Evolutionary conservation across 192 early-diverging fungal species (phyloP).

Genomic region (Backusella australiensis): DNA sequence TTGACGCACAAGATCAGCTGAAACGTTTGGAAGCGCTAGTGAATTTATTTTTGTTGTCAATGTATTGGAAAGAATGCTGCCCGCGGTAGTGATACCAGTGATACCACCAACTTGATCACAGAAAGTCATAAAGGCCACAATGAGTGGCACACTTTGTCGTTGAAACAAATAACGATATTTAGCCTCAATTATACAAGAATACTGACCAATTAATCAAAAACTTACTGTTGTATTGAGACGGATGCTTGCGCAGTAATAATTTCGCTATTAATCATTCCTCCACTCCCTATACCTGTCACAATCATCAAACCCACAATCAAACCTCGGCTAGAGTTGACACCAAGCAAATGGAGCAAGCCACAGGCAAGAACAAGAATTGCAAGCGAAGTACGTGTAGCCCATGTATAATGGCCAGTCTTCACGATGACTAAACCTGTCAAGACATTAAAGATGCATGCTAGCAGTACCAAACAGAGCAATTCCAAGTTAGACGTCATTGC

Average conservation of each 20-base stretch:
- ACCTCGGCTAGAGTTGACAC: slow-evolving; percentile 19
- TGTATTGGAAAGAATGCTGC: slow-evolving; percentile 62
- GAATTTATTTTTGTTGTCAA: slow-evolving; percentile 30
- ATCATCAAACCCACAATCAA: slow-evolving; percentile 35
- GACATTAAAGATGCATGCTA: slow-evolving; percentile 33
- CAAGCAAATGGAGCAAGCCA: slow-evolving; percentile 19
- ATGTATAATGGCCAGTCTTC: slow-evolving; percentile 27
- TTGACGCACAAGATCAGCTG: slow-evolving; percentile 18
- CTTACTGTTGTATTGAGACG: slow-evolving; percentile 33
- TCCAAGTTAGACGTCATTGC: slow-evolving; percentile 29
- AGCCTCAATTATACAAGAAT: neutral
- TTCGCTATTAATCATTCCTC: slow-evolving; percentile 34
- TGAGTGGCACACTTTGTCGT: slow-evolving; percentile 22
- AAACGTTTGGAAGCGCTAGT: slow-evolving; percentile 13
- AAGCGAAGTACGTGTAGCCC: slow-evolving; percentile 25
- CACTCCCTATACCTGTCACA: slow-evolving; percentile 30
- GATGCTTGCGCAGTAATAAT: slow-evolving; percentile 36
- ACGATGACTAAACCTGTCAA: slow-evolving; percentile 31
- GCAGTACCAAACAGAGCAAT: slow-evolving; percentile 28
- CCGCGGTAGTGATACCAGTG: slow-evolving; percentile 53
- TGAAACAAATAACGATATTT: neutral
- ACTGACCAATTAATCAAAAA: neutral
- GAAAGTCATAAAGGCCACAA: slow-evolving; percentile 36
- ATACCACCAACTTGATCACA: slow-evolving; percentile 37
- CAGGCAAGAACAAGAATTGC: slow-evolving; percentile 16